Conservation (phyloP, 352 stramenopile species). For the Aphanomyces stellatus region DNA sequence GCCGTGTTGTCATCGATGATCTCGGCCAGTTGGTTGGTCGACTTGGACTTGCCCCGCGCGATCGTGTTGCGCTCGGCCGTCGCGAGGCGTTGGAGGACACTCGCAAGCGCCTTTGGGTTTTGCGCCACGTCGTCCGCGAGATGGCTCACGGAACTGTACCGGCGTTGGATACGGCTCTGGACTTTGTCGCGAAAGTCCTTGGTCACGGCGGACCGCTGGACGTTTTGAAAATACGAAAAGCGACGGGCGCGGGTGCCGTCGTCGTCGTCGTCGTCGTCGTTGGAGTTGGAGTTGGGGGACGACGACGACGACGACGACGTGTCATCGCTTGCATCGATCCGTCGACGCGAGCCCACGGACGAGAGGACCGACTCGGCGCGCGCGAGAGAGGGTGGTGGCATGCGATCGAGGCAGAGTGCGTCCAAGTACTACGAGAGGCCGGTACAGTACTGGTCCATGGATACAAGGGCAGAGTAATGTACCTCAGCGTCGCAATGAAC, state of each 20-base stretch:
- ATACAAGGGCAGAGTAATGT: not conserved
- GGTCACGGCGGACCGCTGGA: slow-evolving; percentile 6
- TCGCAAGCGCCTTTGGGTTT: not conserved
- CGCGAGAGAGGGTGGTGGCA: too few relatives aligned
- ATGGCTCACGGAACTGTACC: not conserved
- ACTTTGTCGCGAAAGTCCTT: slow-evolving; percentile 19
- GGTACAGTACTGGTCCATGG: too few relatives aligned
- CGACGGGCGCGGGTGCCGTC: not conserved
- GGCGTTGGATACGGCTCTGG: not conserved
- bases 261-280: slow-evolving; percentile 3
- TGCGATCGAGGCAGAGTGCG: too few relatives aligned
- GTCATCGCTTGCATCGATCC: too few relatives aligned
- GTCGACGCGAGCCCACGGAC: too few relatives aligned
- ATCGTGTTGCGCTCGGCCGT: not conserved
- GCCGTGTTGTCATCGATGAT: too few relatives aligned
- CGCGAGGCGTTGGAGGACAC: not conserved
- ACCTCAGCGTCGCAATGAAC: slow-evolving; percentile 10
- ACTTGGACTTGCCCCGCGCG: too few relatives aligned
- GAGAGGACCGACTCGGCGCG: too few relatives aligned
- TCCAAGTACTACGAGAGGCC: too few relatives aligned
- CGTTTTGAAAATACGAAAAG: slow-evolving; percentile 13
- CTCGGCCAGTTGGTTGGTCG: too few relatives aligned
- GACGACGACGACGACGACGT: not conserved
- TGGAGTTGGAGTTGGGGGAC: not conserved
- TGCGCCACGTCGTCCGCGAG: not conserved